Percentiles rank a stretch among this genome's conserved stretches.
These are phyloP conservation scores for Apiospora hydei DNA, from an alignment of 2,329 filamentous ascomycete species.

Conservation along the genomic window DNA sequence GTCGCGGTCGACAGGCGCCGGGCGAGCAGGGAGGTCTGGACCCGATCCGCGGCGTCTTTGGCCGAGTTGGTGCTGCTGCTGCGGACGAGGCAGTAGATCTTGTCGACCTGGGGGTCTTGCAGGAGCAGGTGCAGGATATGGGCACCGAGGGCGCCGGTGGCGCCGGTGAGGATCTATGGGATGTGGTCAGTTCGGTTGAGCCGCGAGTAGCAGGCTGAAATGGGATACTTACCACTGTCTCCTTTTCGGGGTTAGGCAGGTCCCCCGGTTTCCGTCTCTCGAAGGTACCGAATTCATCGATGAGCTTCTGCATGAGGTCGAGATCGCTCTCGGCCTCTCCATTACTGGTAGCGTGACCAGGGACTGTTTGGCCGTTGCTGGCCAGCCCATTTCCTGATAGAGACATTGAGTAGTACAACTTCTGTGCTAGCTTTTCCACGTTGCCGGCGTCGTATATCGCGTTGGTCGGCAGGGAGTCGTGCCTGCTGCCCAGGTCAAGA, in stretches of 20 bases:
- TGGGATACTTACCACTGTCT: constrained; percentile 35
- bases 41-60: constrained; percentile 30
- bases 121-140: constrained; percentile 49
- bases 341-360: background rate
- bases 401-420: background rate
- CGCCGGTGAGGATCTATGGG: constrained; percentile 47
- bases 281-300: constrained; percentile 54
- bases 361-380: background rate
- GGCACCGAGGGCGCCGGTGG: constrained; percentile 51
- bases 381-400: background rate
- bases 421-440: background rate
- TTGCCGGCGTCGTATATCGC: background rate
- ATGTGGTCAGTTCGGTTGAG: background rate
- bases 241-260: constrained; percentile 28
- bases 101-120: constrained; percentile 42
- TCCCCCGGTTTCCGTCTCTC: constrained; percentile 29
- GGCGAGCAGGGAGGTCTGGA: constrained; percentile 32
- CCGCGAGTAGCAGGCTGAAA: background rate
- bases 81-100: constrained; percentile 48
- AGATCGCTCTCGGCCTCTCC: background rate
- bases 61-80: constrained; percentile 24
- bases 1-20: constrained; percentile 29
- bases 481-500: constrained; percentile 44
- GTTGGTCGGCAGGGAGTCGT: constrained; percentile 27
- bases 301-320: constrained; percentile 40